Evolutionary conservation across 495 filamentous ascomycete species (phyloP).

Genomic region (Chaetomium cochliodes): DNA sequence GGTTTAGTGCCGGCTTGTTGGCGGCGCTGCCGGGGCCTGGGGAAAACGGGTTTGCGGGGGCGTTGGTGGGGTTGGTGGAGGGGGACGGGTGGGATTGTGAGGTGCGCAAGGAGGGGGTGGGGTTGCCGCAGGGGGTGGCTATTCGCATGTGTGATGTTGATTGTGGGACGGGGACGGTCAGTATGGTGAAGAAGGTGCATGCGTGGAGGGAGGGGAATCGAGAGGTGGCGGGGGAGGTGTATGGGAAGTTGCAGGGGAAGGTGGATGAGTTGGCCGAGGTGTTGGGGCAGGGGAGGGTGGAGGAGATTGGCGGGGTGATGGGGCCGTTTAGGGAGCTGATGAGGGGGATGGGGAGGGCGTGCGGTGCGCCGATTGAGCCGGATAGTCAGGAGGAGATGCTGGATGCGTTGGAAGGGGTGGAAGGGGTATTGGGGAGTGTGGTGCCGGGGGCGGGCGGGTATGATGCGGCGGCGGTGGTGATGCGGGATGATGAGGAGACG

Average conservation of each 20-base stretch:
- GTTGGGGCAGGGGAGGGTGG: slow-evolving; percentile 48
- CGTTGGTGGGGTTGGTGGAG: slow-evolving; percentile 64
- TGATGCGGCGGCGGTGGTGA: slow-evolving; percentile 81
- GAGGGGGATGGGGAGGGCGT: slow-evolving; percentile 67
- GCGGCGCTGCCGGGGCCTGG: slow-evolving; percentile 62
- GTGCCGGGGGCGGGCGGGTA: slow-evolving; percentile 94
- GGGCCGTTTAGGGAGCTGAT: slow-evolving; percentile 53
- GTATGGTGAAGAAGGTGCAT: slow-evolving; percentile 91
- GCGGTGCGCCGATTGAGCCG: slow-evolving; percentile 89
- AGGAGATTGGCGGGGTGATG: slow-evolving; percentile 42
- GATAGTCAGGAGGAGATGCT: slow-evolving; percentile 78
- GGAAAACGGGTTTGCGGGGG: slow-evolving; percentile 60
- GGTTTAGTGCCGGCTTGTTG: slow-evolving; percentile 81
- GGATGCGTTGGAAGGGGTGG: slow-evolving; percentile 66
- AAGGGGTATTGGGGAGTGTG: slow-evolving; percentile 85
- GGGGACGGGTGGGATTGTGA: slow-evolving; percentile 70
- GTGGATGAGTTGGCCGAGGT: slow-evolving; percentile 71
- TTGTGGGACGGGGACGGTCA: slow-evolving; percentile 87
- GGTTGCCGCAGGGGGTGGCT: slow-evolving; percentile 69
- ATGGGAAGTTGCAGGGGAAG: slow-evolving; percentile 66
- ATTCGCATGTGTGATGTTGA: slow-evolving; percentile 94
- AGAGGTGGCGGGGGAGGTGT: slow-evolving; percentile 65
- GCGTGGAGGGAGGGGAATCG: slow-evolving; percentile 72
- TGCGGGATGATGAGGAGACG: slow-evolving; percentile 70
- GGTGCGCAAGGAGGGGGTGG: slow-evolving; percentile 55